These are phyloP conservation scores for Ophiorrhiza pumila DNA, from an alignment of 257 asterid species.

Conservation along the genomic window DNA sequence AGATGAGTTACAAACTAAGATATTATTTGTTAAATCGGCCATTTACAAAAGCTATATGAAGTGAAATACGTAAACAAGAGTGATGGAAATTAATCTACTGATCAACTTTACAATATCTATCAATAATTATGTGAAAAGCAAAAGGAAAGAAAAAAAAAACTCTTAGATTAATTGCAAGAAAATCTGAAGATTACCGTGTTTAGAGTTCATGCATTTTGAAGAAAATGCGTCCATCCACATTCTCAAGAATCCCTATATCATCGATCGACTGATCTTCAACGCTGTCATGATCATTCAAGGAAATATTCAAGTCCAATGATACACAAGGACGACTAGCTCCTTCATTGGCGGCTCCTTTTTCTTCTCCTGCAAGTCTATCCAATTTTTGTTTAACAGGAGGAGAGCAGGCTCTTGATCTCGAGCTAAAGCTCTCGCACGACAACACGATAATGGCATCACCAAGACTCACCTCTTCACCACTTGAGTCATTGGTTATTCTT, in stretches of 20 bases:
- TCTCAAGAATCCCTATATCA: constrained; percentile 51
- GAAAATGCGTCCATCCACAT: constrained; percentile 54
- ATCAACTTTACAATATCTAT: not conserved
- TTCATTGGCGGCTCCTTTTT: not conserved
- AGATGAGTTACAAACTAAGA: not conserved
- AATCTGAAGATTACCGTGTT: not conserved
- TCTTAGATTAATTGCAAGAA: not conserved
- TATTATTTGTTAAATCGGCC: not conserved
- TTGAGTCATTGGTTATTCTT: constrained; percentile 14
- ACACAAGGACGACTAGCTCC: constrained; percentile 17
- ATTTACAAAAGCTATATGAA: constrained; percentile 12
- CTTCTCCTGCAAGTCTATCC: constrained; percentile 13
- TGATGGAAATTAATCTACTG: not conserved
- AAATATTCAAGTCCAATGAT: constrained; percentile 59
- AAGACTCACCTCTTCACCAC: constrained; percentile 54
- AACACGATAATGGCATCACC: constrained; percentile 66
- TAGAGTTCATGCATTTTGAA: constrained; percentile 32
- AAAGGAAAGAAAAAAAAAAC: not conserved
- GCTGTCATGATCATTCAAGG: constrained; percentile 29
- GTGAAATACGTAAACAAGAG: not conserved
- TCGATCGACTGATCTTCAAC: constrained; percentile 33
- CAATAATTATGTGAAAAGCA: not conserved
- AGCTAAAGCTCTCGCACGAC: constrained; percentile 45
- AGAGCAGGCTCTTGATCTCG: constrained; percentile 47
- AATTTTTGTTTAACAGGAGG: constrained; percentile 33